phyloP scores from a whole-genome alignment of 2,329 filamentous ascomycete species.

The Colletotrichum simmondsii region DNA sequence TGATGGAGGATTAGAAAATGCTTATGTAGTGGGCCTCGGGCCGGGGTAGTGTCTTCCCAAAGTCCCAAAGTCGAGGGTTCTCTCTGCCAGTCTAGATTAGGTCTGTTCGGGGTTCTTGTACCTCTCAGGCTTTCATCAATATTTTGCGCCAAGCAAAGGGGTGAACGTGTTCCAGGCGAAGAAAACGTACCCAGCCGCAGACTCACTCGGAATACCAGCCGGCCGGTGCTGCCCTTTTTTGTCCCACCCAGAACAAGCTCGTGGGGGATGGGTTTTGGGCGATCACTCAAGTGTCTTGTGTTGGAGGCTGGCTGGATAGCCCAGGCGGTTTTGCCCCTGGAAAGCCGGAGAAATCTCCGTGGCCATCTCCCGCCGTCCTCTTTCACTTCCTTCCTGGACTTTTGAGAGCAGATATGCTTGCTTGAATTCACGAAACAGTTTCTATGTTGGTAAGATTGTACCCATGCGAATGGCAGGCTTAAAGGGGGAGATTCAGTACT shows the following conservation, averaged over 20 bases:
- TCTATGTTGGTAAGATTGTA: neutral
- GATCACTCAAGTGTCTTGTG: neutral
- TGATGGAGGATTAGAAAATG: neutral
- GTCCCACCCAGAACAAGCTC: neutral
- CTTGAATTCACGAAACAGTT: neutral
- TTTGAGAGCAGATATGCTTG: neutral
- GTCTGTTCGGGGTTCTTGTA: neutral
- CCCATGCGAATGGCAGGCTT: neutral
- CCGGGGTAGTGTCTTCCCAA: too few species aligned
- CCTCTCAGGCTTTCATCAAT: neutral
- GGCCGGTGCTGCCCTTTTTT: neutral
- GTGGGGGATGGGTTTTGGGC: neutral
- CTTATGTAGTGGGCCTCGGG: neutral
- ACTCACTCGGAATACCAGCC: neutral
- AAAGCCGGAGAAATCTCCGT: neutral
- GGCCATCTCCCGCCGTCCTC: neutral
- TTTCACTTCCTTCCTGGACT: fast-evolving
- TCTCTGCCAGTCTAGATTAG: too few species aligned
- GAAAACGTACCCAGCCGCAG: neutral
- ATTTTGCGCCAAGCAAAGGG: neutral
- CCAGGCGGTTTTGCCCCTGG: fast-evolving
- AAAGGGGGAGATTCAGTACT: neutral
- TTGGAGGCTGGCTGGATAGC: neutral
- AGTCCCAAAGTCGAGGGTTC: too few species aligned
- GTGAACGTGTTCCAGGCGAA: neutral